A percentile compares a stretch with the other conserved stretches of the same genome.
Evolutionary conservation across 108 stramenopile genomes (phyloP).

Genomic region (Hondaea fermentalgiana): DNA sequence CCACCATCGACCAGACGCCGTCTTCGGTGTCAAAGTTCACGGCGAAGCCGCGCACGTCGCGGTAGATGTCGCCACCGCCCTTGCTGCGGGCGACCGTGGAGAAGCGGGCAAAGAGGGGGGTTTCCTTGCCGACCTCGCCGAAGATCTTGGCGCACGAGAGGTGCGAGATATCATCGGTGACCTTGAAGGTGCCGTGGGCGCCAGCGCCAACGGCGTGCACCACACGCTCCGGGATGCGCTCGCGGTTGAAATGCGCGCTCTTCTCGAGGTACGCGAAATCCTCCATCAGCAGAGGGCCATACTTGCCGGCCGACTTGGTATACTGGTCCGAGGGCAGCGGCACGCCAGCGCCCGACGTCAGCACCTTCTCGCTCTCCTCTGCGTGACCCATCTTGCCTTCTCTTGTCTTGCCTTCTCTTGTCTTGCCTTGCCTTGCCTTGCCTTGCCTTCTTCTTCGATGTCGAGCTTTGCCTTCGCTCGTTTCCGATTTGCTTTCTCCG

Average conservation of each 20-base stretch:
- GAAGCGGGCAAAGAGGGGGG: slow-evolving; percentile 55
- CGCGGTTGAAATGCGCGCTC: slow-evolving; percentile 58
- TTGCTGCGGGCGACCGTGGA: slow-evolving; percentile 58
- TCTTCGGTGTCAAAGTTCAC: slow-evolving; percentile 64
- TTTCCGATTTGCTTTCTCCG: neutral
- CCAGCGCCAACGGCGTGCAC: slow-evolving; percentile 63
- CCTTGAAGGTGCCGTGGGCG: slow-evolving; percentile 61
- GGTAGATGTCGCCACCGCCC: slow-evolving; percentile 56
- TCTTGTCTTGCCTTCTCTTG: neutral
- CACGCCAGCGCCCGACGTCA: neutral
- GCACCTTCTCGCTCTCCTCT: neutral
- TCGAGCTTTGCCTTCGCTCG: neutral
- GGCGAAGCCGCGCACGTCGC: slow-evolving; percentile 59
- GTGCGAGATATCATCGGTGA: slow-evolving; percentile 26
- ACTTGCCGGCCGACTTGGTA: slow-evolving; percentile 32
- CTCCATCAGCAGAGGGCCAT: slow-evolving; percentile 41
- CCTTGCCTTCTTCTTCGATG: neutral
- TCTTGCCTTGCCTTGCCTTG: too few relatives aligned
- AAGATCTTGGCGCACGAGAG: slow-evolving; percentile 53
- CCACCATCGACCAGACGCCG: slow-evolving; percentile 63
- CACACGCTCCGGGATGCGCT: slow-evolving; percentile 63
- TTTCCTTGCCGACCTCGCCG: slow-evolving; percentile 42
- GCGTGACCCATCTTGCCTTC: neutral
- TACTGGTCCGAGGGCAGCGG: neutral
- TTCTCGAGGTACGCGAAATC: slow-evolving; percentile 57